A percentile compares a stretch with the other conserved stretches of the same genome.
Evolutionary conservation across 805 yeast genomes (phyloP).

Genomic region (Millerago galiae): DNA sequence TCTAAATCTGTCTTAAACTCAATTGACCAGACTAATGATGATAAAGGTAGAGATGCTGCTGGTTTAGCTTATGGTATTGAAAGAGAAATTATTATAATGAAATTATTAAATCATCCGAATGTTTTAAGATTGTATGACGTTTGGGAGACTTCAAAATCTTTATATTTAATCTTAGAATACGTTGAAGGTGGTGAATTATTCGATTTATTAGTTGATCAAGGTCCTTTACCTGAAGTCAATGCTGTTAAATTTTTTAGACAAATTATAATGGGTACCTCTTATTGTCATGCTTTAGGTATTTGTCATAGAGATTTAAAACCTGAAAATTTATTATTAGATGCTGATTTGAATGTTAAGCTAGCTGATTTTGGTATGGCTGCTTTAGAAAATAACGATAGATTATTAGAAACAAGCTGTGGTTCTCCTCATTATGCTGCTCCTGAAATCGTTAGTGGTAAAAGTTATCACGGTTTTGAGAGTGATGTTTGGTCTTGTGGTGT

Average conservation of each 20-base stretch:
- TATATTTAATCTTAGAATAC: slow-evolving; percentile 72
- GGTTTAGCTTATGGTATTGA: slow-evolving; percentile 93
- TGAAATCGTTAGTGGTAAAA: slow-evolving; percentile 72
- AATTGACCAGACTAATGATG: slow-evolving; percentile 28
- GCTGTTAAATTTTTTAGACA: slow-evolving; percentile 75
- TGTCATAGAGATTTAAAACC: slow-evolving; percentile 82
- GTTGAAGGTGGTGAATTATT: slow-evolving; percentile 88
- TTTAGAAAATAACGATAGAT: slow-evolving; percentile 60
- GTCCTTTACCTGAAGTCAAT: slow-evolving; percentile 64
- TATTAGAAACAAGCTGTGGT: slow-evolving; percentile 78
- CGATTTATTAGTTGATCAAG: slow-evolving; percentile 61
- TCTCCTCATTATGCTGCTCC: slow-evolving; percentile 90
- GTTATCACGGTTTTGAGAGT: slow-evolving; percentile 78
- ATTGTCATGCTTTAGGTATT: slow-evolving; percentile 75
- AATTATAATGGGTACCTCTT: slow-evolving; percentile 70
- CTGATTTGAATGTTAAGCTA: slow-evolving; percentile 60
- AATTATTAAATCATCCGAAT: slow-evolving; percentile 86
- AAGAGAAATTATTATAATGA: slow-evolving; percentile 96
- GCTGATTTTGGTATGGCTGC: slow-evolving; percentile 94
- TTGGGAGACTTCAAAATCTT: slow-evolving; percentile 93
- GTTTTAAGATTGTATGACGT: slow-evolving; percentile 92
- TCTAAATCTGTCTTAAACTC: slow-evolving; percentile 51
- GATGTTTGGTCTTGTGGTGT: slow-evolving; percentile 91
- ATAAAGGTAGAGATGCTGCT: slow-evolving; percentile 37
- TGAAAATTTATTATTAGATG: slow-evolving; percentile 67